Base-by-base conservation (phyloP, 1,139 yeast genomes). In the Taphrina betulina region DNA sequence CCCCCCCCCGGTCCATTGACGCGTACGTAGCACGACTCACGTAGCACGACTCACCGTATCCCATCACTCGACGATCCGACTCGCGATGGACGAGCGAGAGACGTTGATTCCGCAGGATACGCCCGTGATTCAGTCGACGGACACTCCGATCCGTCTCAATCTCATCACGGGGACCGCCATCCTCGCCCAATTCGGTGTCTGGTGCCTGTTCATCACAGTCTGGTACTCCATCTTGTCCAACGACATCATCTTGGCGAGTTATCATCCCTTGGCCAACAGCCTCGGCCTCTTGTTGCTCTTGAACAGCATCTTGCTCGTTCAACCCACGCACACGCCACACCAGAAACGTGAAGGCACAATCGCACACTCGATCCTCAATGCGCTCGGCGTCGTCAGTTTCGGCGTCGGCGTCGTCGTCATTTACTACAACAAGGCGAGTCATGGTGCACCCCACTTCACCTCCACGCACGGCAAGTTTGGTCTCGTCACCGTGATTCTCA, bases 401-500 rank as follows among this genome's bases (percentile, higher is more conserved):
- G 36, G 38, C 12, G 69, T 67, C 2, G 61, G 60, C 19, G 53
- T 60, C 16, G 50, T 60, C 35, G 64, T 68, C 36, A 61, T 63
- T 46, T 62, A 62, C 61, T 66, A 65, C 60, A 68, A 68, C 59
- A 57, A 60, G 22, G 37, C 52, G 26, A 63, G 65, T 57, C 59
- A 59, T 17, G 67, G 67, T 1, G 53, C 40, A 22, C 23, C 55
- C 19, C 71, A 68, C 61, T 55, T 65, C 46, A 62, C 66, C 20
- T 63, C 69, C 3, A 64, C 68, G 62, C 71, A 68, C 57, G 69
- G 67, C 31, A 58, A 59, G n/a, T 58, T 67, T 43, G 71, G 70
- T 7, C 40, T 65, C 20, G 22, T 59, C 22, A 64, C 69, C n/a
- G 62, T 61, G 42, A 38, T 45, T 5, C 41, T 61, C 2, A 57